phyloP scores from a whole-genome alignment of 2,329 filamentous ascomycete species.

The Monosporascus cannonballus region DNA sequence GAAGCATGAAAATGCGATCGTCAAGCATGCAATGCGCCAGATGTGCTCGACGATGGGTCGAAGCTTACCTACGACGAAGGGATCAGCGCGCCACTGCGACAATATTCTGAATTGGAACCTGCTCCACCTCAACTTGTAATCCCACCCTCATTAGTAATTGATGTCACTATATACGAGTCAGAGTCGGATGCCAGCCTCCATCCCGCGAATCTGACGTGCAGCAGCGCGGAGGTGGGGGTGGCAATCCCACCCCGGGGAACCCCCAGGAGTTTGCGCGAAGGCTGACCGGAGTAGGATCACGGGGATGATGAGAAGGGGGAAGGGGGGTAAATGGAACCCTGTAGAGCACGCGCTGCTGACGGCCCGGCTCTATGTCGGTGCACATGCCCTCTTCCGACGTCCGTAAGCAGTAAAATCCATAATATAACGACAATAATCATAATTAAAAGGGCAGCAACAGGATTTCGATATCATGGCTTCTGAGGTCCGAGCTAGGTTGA shows the following conservation, averaged over 20 bases:
- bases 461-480: not conserved
- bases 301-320: not conserved
- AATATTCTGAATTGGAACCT: not conserved
- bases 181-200: not conserved
- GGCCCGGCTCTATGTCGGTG: not conserved
- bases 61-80: not conserved
- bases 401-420: not conserved
- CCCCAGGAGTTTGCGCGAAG: not conserved
- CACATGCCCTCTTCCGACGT: not conserved
- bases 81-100: not conserved
- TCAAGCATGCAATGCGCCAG: not conserved
- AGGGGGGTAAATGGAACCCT: not conserved
- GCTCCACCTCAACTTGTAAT: not conserved
- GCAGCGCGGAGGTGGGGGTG: not conserved
- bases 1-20: not conserved
- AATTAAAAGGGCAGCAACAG: not conserved
- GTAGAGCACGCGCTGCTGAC: not conserved
- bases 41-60: not conserved
- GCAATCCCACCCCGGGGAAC: not conserved
- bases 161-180: not conserved
- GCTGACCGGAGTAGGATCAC: no score
- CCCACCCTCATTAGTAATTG: not conserved
- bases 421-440: not conserved
- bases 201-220: not conserved
- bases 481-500: not conserved